phyloP scores from a whole-genome alignment of 768 basidiomycete species.

The Agaricus sinodeliciosus region DNA sequence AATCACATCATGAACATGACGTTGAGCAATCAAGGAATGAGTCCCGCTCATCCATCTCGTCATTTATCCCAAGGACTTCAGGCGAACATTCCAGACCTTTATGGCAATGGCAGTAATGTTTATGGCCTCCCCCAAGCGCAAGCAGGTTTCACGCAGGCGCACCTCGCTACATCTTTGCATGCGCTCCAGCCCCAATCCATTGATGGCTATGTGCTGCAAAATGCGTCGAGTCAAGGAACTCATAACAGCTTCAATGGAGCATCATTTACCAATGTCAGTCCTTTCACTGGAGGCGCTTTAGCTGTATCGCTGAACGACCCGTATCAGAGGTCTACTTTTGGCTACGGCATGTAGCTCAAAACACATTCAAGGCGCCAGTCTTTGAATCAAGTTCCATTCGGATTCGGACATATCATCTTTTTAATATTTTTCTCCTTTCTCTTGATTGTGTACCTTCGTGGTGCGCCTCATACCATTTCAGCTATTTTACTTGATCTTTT shows the following conservation, averaged over 20 bases:
- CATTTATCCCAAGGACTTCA: slow-evolving; percentile 52
- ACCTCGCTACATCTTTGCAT: slow-evolving; percentile 50
- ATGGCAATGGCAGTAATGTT: slow-evolving; percentile 53
- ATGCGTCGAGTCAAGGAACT: slow-evolving; percentile 58
- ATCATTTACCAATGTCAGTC: slow-evolving; percentile 40
- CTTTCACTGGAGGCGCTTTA: slow-evolving; percentile 50
- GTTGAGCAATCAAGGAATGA: slow-evolving; percentile 51
- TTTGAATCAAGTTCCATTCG: slow-evolving; percentile 11
- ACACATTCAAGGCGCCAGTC: slow-evolving; percentile 14
- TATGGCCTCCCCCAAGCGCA: slow-evolving; percentile 52
- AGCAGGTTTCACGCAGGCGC: slow-evolving; percentile 52
- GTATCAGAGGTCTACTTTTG: slow-evolving; percentile 68
- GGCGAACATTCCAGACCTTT: slow-evolving; percentile 59
- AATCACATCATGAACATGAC: slow-evolving; percentile 51
- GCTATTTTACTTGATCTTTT: slow-evolving; percentile 33
- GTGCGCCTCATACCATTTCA: slow-evolving; percentile 32
- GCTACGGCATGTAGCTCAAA: slow-evolving; percentile 69
- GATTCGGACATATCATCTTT: slow-evolving; percentile 31
- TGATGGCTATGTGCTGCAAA: slow-evolving; percentile 78
- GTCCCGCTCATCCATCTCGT: slow-evolving; percentile 37
- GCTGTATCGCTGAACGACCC: slow-evolving; percentile 58
- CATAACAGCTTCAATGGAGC: slow-evolving; percentile 52
- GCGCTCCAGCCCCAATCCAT: slow-evolving; percentile 64
- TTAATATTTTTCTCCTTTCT: slow-evolving; percentile 27
- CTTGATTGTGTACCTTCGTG: slow-evolving; percentile 13